Conservation (phyloP, 768 basidiomycete species). For the Serendipita sp. region DNA sequence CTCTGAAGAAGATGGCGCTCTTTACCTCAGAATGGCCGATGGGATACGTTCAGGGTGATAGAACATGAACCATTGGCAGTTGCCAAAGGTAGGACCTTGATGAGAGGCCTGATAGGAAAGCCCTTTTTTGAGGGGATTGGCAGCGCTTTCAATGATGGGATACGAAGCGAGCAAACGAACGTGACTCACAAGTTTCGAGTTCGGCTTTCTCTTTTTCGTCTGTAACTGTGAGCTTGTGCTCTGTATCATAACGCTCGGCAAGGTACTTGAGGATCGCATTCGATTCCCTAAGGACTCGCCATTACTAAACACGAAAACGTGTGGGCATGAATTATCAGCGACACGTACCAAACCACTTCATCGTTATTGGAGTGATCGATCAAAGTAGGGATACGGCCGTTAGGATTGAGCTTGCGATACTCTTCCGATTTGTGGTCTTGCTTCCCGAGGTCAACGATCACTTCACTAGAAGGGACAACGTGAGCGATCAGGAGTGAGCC, state of each 20-base stretch:
- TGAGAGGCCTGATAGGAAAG: conserved; percentile 11
- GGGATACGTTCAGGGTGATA: conserved; percentile 12
- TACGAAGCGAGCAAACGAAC: no score
- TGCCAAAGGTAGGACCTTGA: conserved; percentile 10
- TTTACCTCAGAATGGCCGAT: conserved; percentile 11
- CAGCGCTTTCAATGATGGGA: neutral
- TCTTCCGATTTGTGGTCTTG: conserved; percentile 8
- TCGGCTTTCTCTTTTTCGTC: conserved; percentile 10
- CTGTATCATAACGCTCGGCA: conserved; percentile 9
- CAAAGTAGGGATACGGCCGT: conserved; percentile 12
- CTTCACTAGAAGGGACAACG: neutral
- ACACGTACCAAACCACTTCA: conserved; percentile 13
- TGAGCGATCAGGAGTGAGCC: neutral
- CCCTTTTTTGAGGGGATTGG: neutral
- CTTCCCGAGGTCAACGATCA: conserved; percentile 8
- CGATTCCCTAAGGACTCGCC: neutral
- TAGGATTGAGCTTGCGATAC: conserved; percentile 1
- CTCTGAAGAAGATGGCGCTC: no score
- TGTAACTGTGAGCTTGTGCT: conserved; percentile 9
- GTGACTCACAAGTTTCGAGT: conserved; percentile 3
- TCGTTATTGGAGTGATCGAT: conserved; percentile 15
- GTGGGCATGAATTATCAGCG: no score
- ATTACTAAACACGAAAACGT: no score
- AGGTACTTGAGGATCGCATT: conserved; percentile 10
- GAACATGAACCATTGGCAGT: conserved; percentile 12